Base-by-base conservation (phyloP, 441 rosid genomes). In the Brassica hybrid region DNA sequence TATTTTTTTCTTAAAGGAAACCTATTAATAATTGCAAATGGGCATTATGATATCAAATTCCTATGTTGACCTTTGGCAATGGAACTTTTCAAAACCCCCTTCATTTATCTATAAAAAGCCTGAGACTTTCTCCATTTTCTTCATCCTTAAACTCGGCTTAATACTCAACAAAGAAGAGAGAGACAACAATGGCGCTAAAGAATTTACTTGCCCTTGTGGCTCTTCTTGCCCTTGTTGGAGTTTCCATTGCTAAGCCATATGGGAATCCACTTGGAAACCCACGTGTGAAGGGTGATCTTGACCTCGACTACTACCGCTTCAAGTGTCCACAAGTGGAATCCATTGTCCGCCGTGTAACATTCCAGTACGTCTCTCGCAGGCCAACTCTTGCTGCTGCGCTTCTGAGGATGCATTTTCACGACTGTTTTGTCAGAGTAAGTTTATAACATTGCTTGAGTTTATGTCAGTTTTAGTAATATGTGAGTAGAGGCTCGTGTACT, bases 381-480 rank as follows among this genome's bases (percentile, higher is more conserved):
- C 88, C 79, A 32, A 71, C 83, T 34, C 89, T 91, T 54, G 90
- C 94, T 0, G 89, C 86, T 19, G 67, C 87, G 3, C 76, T 88
- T 25, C 72, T 91, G 3, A 82, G 96, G 62, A 82, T 91, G 87
- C 48, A 83, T 78, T 91, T 91, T 69, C 96, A 91, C 48, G 92
- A 91, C 60, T 91, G 96, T 16, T 88, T 89, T 50, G 83, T 89
- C 21, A 81, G 94, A 86, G 96, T 89, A 86, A 13, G 82, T 43
- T 41, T 0, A 3, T 10, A 10, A 14, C 2, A 1, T 11, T 41
- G 0, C 27, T 34, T 63, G 11, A 6, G 6, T 32, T 16, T 2
- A 13, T 60, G n/a, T n/a, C n/a, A n/a, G 65, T 61, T 61, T n/a
- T 11, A 19, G 27, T 57, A 9, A 57, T 57, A 57, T 0, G 14